phyloP scores from a whole-genome alignment of 352 stramenopile species.

The Globisporangium irregulare region DNA sequence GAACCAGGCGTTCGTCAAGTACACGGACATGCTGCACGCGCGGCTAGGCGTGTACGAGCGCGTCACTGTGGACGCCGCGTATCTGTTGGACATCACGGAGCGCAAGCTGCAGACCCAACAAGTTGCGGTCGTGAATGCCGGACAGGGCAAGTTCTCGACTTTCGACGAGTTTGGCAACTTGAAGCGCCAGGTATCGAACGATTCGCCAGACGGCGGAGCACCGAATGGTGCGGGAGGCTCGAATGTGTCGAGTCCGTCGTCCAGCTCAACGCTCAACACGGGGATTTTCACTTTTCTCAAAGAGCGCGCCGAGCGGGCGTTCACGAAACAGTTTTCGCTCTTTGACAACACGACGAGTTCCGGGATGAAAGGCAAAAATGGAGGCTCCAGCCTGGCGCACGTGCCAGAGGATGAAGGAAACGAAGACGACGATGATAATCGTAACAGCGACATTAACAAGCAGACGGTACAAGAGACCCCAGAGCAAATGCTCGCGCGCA shows the following conservation, averaged over 20 bases:
- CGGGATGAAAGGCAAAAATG: conserved; percentile 12
- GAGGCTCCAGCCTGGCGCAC: conserved; percentile 28
- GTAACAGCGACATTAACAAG: conserved; percentile 4
- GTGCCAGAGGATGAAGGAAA: conserved; percentile 49
- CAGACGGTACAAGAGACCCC: conserved; percentile 24
- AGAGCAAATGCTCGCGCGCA: conserved; percentile 46
- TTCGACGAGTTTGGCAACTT: conserved; percentile 84
- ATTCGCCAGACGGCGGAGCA: conserved; percentile 7
- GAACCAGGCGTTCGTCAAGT: conserved; percentile 48
- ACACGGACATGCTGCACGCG: conserved; percentile 60
- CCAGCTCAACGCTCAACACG: conserved; percentile 42
- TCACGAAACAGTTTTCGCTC: conserved; percentile 65
- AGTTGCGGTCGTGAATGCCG: conserved; percentile 47
- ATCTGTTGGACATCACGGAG: conserved; percentile 71
- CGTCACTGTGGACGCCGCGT: conserved; percentile 50
- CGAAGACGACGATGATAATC: conserved; percentile 25
- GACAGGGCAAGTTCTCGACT: conserved; percentile 57
- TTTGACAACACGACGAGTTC: conserved; percentile 24
- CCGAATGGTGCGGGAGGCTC: not conserved
- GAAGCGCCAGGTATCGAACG: conserved; percentile 40
- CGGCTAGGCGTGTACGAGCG: conserved; percentile 59
- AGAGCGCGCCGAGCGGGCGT: conserved; percentile 55
- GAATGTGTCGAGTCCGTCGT: conserved; percentile 8
- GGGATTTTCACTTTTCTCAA: conserved; percentile 79
- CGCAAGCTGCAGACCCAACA: conserved; percentile 57